A percentile compares a stretch with the other conserved stretches of the same genome.
Evolutionary conservation across 768 basidiomycete genomes (phyloP).

Genomic region (Pholiota microspora): DNA sequence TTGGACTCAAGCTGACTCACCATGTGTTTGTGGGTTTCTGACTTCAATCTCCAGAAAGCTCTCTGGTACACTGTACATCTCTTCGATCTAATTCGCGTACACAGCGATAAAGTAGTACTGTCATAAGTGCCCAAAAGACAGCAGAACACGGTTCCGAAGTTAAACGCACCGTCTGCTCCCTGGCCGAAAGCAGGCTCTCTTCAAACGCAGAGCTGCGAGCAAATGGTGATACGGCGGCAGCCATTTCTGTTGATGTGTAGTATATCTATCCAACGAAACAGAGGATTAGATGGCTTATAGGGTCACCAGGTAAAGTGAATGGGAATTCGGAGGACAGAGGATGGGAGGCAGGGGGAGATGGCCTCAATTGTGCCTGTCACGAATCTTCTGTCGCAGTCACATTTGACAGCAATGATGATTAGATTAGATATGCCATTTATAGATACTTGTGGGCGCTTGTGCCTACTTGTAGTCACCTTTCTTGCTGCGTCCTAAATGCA

Average conservation of each 20-base stretch:
- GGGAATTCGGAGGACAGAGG: not conserved
- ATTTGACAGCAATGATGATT: not conserved
- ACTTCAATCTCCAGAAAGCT: conserved; percentile 98
- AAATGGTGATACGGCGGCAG: conserved; percentile 55
- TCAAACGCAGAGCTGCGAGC: conserved; percentile 61
- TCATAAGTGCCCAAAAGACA: conserved; percentile 12
- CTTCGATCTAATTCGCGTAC: conserved; percentile 66
- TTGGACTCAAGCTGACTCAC: conserved; percentile 38
- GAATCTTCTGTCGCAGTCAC: conserved; percentile 3
- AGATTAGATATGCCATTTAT: conserved; percentile 3
- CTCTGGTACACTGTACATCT: conserved; percentile 98
- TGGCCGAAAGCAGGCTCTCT: conserved; percentile 44
- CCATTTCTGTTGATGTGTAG: conserved; percentile 17
- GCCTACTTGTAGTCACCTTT: too few relatives aligned
- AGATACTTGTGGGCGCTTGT: too few relatives aligned
- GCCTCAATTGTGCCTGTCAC: too few relatives aligned
- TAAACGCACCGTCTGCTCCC: conserved; percentile 56
- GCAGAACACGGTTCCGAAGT: conserved; percentile 5
- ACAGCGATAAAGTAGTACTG: not conserved
- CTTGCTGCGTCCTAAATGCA: too few relatives aligned
- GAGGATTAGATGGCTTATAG: not conserved
- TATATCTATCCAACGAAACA: not conserved
- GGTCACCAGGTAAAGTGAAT: not conserved
- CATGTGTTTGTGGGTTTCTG: conserved; percentile 94
- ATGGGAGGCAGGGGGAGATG: too few relatives aligned